phyloP scores from a whole-genome alignment of 371 early-diverging fungal genomes.

The Nematocida parisii region DNA sequence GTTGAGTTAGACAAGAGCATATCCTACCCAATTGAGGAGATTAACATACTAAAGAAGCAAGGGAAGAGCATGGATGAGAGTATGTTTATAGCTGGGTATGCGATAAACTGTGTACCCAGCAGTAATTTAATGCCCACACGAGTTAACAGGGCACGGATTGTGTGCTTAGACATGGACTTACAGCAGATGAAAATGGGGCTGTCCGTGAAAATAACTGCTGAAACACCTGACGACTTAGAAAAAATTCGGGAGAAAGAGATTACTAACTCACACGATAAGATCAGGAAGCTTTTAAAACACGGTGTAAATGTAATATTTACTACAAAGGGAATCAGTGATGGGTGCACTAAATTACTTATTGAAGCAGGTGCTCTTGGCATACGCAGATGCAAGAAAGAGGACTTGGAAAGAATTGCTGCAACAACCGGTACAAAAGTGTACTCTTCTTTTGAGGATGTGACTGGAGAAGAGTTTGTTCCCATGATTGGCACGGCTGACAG shows the following conservation, averaged over 20 bases:
- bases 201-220: constrained; percentile 91
- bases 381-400: constrained; percentile 90
- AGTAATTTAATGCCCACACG: constrained; percentile 72
- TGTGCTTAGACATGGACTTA: constrained; percentile 96
- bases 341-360: constrained; percentile 90
- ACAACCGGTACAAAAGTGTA: constrained; percentile 85
- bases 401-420: constrained; percentile 85
- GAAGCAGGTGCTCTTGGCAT: constrained; percentile 88
- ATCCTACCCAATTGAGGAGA: constrained; percentile 90
- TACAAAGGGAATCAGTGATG: constrained; percentile 97
- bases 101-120: constrained; percentile 88
- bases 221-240: constrained; percentile 93
- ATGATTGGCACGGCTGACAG: constrained; percentile 86
- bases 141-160: constrained; percentile 82
- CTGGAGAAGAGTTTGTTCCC: constrained; percentile 91
- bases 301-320: constrained; percentile 96
- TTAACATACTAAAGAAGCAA: constrained; percentile 96
- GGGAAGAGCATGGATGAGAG: constrained; percentile 89
- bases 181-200: constrained; percentile 96
- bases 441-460: constrained; percentile 89
- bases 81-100: constrained; percentile 86
- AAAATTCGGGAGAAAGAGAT: constrained; percentile 86
- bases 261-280: constrained; percentile 88
- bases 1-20: constrained; percentile 78
- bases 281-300: constrained; percentile 84